Percentiles rank a stretch among this genome's conserved stretches.
Evolutionary conservation across 345 rosid species (phyloP).

Genomic region (Punica granatum): DNA sequence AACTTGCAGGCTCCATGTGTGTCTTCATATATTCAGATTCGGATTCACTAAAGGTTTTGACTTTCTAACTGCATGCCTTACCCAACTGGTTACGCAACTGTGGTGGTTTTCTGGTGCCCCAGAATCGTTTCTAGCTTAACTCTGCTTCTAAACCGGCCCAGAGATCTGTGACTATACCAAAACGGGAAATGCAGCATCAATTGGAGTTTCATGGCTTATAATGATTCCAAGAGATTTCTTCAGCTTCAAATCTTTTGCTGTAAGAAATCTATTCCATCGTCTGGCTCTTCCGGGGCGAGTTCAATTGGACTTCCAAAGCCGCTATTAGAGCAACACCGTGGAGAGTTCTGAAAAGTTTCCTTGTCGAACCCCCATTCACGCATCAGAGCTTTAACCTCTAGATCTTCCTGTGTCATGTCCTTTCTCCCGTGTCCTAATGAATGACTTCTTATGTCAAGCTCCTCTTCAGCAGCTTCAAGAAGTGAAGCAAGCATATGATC

Average conservation of each 20-base stretch:
- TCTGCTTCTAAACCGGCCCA: conserved; percentile 52
- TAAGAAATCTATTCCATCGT: background rate
- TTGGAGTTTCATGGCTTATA: background rate
- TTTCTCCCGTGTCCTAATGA: conserved; percentile 39
- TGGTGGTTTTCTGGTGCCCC: conserved; percentile 51
- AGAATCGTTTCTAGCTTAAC: conserved; percentile 26
- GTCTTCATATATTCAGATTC: conserved; percentile 19
- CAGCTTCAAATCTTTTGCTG: background rate
- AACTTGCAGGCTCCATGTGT: conserved; percentile 15
- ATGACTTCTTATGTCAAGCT: conserved; percentile 22
- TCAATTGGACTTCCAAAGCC: conserved; percentile 91
- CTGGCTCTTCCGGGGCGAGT: conserved; percentile 25
- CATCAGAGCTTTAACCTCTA: conserved; percentile 67
- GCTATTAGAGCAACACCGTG: conserved; percentile 23
- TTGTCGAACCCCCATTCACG: conserved; percentile 53
- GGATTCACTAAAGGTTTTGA: conserved; percentile 33
- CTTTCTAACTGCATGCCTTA: conserved; percentile 25
- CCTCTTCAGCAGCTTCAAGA: conserved; percentile 30
- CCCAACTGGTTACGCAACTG: too few relatives aligned
- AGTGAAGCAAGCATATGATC: conserved; percentile 32
- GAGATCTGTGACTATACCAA: conserved; percentile 42
- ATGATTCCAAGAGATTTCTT: background rate
- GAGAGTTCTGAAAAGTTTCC: conserved; percentile 38
- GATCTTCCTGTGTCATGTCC: conserved; percentile 47
- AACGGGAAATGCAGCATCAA: conserved; percentile 9